Percentiles rank a stretch among this genome's conserved stretches.
phyloP scores from a whole-genome alignment of 805 yeast species.

The Clavispora vitiphila region DNA sequence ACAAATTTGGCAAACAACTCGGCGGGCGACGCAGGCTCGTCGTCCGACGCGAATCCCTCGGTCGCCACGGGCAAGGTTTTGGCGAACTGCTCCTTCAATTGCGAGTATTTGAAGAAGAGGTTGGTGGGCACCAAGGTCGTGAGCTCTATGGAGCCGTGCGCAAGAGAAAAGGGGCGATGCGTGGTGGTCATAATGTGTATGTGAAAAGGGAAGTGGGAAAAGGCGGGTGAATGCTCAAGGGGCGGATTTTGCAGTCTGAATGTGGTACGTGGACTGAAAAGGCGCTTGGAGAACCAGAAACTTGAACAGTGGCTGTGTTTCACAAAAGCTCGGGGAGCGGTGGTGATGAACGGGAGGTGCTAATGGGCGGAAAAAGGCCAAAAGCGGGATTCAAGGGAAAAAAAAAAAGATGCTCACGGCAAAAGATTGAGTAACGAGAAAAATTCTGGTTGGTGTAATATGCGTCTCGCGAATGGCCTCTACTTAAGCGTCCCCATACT shows the following conservation, averaged over 20 bases:
- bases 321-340: not conserved
- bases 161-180: conserved; percentile 71
- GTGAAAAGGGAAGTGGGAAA: not conserved
- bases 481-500: conserved; percentile 2
- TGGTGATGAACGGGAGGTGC: not conserved
- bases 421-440: too few species aligned
- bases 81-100: conserved; percentile 79
- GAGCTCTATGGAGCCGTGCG: conserved; percentile 86
- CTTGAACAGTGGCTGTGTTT: not conserved
- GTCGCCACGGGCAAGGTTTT: conserved; percentile 74
- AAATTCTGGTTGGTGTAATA: not conserved
- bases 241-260: not conserved
- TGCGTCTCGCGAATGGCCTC: not conserved
- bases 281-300: not conserved
- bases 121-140: conserved; percentile 82
- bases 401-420: not conserved
- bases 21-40: conserved; percentile 81
- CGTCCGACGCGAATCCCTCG: conserved; percentile 79
- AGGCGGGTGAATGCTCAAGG: not conserved
- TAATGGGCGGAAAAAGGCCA: not conserved
- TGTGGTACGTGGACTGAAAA: not conserved
- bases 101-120: conserved; percentile 74
- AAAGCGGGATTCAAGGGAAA: not conserved
- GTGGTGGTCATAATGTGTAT: conserved; percentile 18
- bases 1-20: conserved; percentile 82